A percentile compares a stretch with the other conserved stretches of the same genome.
These are phyloP conservation scores for Pyrenophora tritici-repentis DNA, from an alignment of 2,329 filamentous ascomycete genomes.

Conservation along the genomic window DNA sequence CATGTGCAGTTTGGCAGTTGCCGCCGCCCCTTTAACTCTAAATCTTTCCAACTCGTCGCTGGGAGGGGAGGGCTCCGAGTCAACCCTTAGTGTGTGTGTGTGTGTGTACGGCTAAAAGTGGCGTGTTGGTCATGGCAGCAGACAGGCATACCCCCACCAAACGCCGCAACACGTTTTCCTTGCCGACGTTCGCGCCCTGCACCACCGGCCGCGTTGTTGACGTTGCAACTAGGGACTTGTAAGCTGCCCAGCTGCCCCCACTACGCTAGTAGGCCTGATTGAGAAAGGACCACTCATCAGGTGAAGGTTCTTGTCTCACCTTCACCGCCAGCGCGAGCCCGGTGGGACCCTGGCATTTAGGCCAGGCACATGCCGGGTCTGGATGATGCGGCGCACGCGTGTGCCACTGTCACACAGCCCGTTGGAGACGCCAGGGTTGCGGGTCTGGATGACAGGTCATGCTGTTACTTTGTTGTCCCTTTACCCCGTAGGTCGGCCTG, in stretches of 20 bases:
- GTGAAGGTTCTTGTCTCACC: constrained; percentile 15
- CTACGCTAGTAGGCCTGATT: neutral
- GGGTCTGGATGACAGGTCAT: constrained; percentile 12
- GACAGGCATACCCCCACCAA: neutral
- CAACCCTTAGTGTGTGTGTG: no score
- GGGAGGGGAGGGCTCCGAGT: no score
- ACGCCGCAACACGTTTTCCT: neutral
- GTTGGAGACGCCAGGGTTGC: neutral
- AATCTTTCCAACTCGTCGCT: neutral
- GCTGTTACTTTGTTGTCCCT: neutral
- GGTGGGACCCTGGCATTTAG: constrained; percentile 6
- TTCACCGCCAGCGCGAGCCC: constrained; percentile 7
- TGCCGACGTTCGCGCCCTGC: neutral
- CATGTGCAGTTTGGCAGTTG: neutral
- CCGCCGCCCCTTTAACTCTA: neutral
- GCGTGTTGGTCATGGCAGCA: no score
- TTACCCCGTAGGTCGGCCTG: no score
- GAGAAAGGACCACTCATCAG: neutral
- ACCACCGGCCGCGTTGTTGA: neutral
- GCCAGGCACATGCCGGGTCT: constrained; percentile 7
- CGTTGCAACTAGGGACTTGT: neutral
- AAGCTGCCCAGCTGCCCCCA: neutral
- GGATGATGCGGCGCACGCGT: constrained; percentile 2
- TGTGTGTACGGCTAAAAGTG: no score
- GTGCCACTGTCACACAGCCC: constrained; percentile 12